Conservation (phyloP, 1,284 basidiomycete genomes). For the Lentinus polychrous region DNA sequence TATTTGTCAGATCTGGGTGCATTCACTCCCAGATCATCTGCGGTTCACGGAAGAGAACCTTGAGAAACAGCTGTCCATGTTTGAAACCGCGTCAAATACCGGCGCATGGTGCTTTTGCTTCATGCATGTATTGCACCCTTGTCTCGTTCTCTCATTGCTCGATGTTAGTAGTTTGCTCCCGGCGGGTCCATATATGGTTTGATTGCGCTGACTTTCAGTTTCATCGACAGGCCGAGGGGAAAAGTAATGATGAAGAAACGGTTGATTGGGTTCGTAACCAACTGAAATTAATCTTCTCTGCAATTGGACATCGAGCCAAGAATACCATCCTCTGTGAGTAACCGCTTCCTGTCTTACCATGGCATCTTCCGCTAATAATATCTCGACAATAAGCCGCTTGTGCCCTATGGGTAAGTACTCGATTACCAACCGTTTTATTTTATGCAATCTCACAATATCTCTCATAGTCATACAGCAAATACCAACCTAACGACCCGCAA, state of each 20-base stretch:
- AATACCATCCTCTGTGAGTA: slow-evolving; percentile 62
- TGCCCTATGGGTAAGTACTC: slow-evolving; percentile 50
- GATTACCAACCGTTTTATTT: not conserved
- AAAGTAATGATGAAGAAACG: slow-evolving; percentile 18
- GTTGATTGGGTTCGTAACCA: slow-evolving; percentile 49
- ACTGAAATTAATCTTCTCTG: slow-evolving; percentile 50
- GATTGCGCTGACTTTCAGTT: not conserved
- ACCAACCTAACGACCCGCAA: slow-evolving; percentile 46
- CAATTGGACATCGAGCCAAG: slow-evolving; percentile 58
- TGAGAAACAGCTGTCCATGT: slow-evolving; percentile 63
- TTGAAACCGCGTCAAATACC: slow-evolving; percentile 67
- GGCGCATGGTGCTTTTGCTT: slow-evolving; percentile 73
- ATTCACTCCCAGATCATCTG: slow-evolving; percentile 58
- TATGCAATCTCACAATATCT: not conserved
- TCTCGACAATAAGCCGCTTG: slow-evolving; percentile 42
- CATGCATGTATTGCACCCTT: slow-evolving; percentile 66
- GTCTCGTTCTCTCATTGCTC: slow-evolving; percentile 55
- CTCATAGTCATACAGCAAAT: slow-evolving; percentile 56
- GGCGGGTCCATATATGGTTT: not conserved
- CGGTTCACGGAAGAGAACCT: slow-evolving; percentile 61
- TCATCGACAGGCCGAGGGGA: slow-evolving; percentile 21
- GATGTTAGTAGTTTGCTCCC: slow-evolving; percentile 32
- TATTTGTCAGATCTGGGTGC: slow-evolving; percentile 48
- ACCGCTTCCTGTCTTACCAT: slow-evolving; percentile 3
- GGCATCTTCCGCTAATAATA: slow-evolving; percentile 9